Conservation (phyloP, 495 filamentous ascomycete species). For the Aspergillus wentii region DNA sequence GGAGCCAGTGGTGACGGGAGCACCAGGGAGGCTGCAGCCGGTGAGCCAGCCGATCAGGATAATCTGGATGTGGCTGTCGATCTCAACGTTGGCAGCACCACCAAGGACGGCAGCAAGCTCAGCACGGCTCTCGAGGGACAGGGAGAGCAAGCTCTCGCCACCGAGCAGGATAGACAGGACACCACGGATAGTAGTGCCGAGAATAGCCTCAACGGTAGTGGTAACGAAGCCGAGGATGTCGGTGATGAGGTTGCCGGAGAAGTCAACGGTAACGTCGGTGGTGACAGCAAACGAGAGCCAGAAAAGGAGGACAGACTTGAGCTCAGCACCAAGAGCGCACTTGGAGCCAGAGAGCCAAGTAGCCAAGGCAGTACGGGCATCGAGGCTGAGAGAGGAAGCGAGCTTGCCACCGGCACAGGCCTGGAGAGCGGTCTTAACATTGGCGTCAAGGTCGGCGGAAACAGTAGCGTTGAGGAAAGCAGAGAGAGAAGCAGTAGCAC, state of each 20-base stretch:
- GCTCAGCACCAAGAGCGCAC: slow-evolving; percentile 35
- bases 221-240: slow-evolving; percentile 28
- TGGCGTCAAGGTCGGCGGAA: slow-evolving; percentile 21
- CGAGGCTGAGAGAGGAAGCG: slow-evolving; percentile 23
- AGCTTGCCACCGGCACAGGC: slow-evolving; percentile 28
- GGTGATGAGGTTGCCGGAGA: slow-evolving; percentile 22
- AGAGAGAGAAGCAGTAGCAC: slow-evolving; percentile 28
- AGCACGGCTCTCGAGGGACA: slow-evolving; percentile 32
- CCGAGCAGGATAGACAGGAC: slow-evolving; percentile 27
- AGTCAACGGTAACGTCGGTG: slow-evolving; percentile 22
- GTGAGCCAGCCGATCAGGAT: slow-evolving; percentile 40
- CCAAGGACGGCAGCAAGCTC: slow-evolving; percentile 38
- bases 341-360: slow-evolving; percentile 32
- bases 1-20: slow-evolving; percentile 13
- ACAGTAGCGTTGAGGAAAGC: slow-evolving; percentile 32
- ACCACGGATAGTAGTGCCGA: slow-evolving; percentile 32
- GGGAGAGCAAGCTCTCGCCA: slow-evolving; percentile 29
- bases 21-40: slow-evolving; percentile 30
- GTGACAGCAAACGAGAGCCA: slow-evolving; percentile 36
- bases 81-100: slow-evolving; percentile 29
- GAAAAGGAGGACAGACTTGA: slow-evolving; percentile 38
- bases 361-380: slow-evolving; percentile 29
- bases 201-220: slow-evolving; percentile 18
- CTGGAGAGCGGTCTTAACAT: slow-evolving; percentile 25
- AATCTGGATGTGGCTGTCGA: slow-evolving; percentile 16